Conservation (phyloP, 2,329 filamentous ascomycete genomes). For the Fusarium sp. region DNA sequence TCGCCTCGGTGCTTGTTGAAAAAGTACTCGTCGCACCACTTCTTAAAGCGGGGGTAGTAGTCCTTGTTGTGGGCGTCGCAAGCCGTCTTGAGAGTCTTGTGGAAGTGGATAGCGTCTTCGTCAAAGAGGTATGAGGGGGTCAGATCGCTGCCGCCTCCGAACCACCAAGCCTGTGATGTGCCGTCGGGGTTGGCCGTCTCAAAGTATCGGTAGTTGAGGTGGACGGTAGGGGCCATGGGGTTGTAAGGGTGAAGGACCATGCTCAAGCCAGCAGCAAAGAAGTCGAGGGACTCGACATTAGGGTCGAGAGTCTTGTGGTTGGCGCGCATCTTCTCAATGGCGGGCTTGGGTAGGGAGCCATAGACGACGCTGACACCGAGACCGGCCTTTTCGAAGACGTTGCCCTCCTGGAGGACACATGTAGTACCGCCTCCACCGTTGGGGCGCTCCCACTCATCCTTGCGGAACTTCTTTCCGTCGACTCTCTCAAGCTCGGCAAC, state of each 20-base stretch:
- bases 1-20: constrained; percentile 92
- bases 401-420: constrained; percentile 94
- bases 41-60: constrained; percentile 96
- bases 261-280: constrained; percentile 94
- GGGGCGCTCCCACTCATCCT: constrained; percentile 88
- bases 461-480: constrained; percentile 84
- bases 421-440: constrained; percentile 94
- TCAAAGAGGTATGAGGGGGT: constrained; percentile 96
- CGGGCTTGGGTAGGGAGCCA: constrained; percentile 85
- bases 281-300: constrained; percentile 85
- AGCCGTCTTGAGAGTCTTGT: constrained; percentile 89
- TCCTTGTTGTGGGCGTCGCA: constrained; percentile 93
- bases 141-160: constrained; percentile 93
- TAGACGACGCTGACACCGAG: constrained; percentile 97
- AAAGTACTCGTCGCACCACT: constrained; percentile 99
- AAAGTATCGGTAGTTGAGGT: constrained; percentile 98
- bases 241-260: constrained; percentile 94
- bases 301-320: constrained; percentile 92
- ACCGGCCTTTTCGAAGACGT: constrained; percentile 97
- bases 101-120: constrained; percentile 97
- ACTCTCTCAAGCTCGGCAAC: constrained; percentile 84
- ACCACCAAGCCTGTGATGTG: constrained; percentile 93
- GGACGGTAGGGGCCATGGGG: constrained; percentile 96
- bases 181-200: constrained; percentile 91
- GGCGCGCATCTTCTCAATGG: constrained; percentile 91